Conservation (phyloP, 164 flowering plant genomes). For the Kingdonia uniflora region DNA sequence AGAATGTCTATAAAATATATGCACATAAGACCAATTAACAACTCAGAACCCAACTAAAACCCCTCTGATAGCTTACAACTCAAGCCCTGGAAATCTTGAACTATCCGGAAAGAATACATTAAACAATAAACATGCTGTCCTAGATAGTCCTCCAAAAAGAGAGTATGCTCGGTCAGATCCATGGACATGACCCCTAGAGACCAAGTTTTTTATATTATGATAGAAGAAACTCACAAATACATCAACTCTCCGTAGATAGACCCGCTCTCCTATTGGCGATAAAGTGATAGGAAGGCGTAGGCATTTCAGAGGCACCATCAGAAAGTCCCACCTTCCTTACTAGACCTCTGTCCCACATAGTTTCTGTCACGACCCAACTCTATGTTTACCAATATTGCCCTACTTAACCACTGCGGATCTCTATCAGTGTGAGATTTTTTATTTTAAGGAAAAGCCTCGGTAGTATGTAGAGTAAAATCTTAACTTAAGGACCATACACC, state of each 20-base stretch:
- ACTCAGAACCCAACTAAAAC: too few species aligned
- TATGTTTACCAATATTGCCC: too few species aligned
- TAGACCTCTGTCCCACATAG: slow-evolving; percentile 77
- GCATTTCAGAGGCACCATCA: slow-evolving; percentile 67
- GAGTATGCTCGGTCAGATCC: slow-evolving; percentile 37
- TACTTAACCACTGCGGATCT: too few species aligned
- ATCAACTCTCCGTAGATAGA: slow-evolving; percentile 52
- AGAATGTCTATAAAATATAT: too few species aligned
- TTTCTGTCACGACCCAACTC: too few species aligned
- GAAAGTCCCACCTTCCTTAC: slow-evolving; percentile 63
- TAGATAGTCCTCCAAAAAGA: slow-evolving; percentile 73
- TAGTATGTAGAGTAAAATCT: too few species aligned
- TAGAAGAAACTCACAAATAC: slow-evolving; percentile 60
- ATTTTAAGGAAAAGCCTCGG: too few species aligned
- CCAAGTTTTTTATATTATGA: slow-evolving; percentile 29
- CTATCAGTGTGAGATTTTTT: too few species aligned
- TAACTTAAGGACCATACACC: too few species aligned
- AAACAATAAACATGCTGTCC: slow-evolving; percentile 72
- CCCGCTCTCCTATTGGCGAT: slow-evolving; percentile 47
- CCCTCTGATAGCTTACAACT: slow-evolving; percentile 20
- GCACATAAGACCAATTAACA: too few species aligned
- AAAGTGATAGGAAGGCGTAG: slow-evolving; percentile 65
- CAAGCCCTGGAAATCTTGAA: slow-evolving; percentile 70
- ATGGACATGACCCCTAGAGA: slow-evolving; percentile 3
- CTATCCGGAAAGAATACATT: slow-evolving; percentile 41